phyloP scores from a whole-genome alignment of 1,284 basidiomycete genomes.

The Tilletia indica region DNA sequence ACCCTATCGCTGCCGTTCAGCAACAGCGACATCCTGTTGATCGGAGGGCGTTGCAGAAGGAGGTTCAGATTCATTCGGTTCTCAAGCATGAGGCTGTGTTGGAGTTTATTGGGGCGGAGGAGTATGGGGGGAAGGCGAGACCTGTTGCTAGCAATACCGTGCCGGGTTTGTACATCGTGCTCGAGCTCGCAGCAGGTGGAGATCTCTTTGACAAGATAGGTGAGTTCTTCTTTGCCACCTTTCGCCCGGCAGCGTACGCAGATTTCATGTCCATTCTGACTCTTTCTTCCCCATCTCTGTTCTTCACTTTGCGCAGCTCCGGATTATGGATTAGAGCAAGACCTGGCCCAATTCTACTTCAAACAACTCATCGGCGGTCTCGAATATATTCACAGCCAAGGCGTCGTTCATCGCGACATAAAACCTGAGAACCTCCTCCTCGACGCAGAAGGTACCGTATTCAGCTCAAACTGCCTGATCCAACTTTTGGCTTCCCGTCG shows the following conservation, averaged over 20 bases:
- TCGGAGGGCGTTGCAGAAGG: conserved; percentile 65
- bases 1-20: neutral
- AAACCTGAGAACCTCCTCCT: conserved; percentile 60
- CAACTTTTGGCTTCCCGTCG: neutral
- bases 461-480: too few relatives aligned
- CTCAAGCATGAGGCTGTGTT: conserved; percentile 81
- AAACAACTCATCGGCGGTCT: conserved; percentile 78
- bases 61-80: conserved; percentile 83
- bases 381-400: conserved; percentile 72
- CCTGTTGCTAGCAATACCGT: conserved; percentile 45
- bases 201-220: conserved; percentile 98
- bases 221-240: conserved; percentile 57
- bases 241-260: too few relatives aligned
- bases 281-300: neutral
- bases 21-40: conserved; percentile 49
- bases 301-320: conserved; percentile 58
- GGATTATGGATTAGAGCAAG: conserved; percentile 81
- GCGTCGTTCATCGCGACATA: conserved; percentile 59
- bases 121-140: conserved; percentile 33
- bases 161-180: conserved; percentile 76
- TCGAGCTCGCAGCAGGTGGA: conserved; percentile 88
- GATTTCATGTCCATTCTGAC: neutral
- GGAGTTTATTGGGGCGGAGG: conserved; percentile 71
- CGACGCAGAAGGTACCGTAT: conserved; percentile 59
- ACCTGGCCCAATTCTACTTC: conserved; percentile 88